Conservation (phyloP, 441 rosid genomes). For the Adansonia rubrostipa region DNA sequence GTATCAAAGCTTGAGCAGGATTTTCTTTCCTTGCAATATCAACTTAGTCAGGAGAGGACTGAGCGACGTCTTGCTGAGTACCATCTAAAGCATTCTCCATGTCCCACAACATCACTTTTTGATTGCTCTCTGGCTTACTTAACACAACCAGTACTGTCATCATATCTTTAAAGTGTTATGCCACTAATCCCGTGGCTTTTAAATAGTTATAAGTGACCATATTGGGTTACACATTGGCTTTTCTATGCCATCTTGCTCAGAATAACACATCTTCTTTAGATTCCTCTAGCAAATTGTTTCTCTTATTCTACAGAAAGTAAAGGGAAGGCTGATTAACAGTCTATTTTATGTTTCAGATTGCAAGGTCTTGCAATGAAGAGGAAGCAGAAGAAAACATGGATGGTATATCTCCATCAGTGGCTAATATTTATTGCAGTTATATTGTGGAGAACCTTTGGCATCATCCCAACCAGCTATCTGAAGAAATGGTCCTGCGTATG, state of each 20-base stretch:
- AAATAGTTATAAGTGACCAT: slow-evolving; percentile 13
- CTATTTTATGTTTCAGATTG: slow-evolving; percentile 43
- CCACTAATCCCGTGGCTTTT: neutral
- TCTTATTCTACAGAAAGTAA: slow-evolving; percentile 6
- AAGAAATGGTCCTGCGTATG: slow-evolving; percentile 77
- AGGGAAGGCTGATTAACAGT: slow-evolving; percentile 15
- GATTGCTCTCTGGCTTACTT: slow-evolving; percentile 38
- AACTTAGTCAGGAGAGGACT: slow-evolving; percentile 84
- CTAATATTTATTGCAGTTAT: slow-evolving; percentile 29
- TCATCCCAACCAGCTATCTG: slow-evolving; percentile 61
- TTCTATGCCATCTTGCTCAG: neutral
- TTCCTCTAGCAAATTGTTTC: neutral
- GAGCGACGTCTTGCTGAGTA: slow-evolving; percentile 74
- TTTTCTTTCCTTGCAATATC: slow-evolving; percentile 63
- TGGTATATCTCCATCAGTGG: slow-evolving; percentile 25
- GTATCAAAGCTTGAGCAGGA: slow-evolving; percentile 89
- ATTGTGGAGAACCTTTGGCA: slow-evolving; percentile 51
- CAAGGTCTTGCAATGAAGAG: slow-evolving; percentile 34
- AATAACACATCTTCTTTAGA: neutral
- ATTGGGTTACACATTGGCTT: neutral
- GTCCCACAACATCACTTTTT: slow-evolving; percentile 37
- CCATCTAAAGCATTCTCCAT: slow-evolving; percentile 52
- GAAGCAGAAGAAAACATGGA: slow-evolving; percentile 35
- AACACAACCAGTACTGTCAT: slow-evolving; percentile 50
- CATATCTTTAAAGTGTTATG: slow-evolving; percentile 9